Base-by-base conservation (phyloP, 2,329 filamentous ascomycete genomes). In the Curvularia lunata region DNA sequence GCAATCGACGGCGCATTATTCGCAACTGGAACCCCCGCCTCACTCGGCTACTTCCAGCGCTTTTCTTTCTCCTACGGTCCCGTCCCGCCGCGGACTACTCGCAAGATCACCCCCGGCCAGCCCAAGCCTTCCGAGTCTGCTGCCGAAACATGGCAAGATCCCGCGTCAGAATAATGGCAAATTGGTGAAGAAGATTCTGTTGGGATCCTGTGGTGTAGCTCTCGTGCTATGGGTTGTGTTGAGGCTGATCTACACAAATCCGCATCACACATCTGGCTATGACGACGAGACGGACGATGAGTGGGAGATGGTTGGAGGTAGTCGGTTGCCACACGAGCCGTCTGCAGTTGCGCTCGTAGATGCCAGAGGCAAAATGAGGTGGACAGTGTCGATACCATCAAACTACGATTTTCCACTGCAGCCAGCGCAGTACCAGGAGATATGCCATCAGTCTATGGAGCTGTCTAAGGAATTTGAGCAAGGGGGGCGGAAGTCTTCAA, bases 331-430 rank as follows among this genome's bases (percentile, higher is more conserved):
- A 0, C 83, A 88, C 27, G 87, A 90, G 61, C 88, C 91, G 0
- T 89, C 88, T 0, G 89, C 91, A 0, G 82, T 95, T 19, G 83
- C 91, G 5, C 81, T 93, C 45, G 85, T 83, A 13, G 90, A 92
- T 75, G 78, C 80, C 25, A 80, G 82, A 43, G 89, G 89, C 3
- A 84, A 82, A 50, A 81, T 86, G 10, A 88, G 85, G 72, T 96
- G 92, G 92, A 95, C 91, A 0, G 85, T 96, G 10, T 92, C 86
- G 1, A 92, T 96, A 37, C 91, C 91, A 0, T 80, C 83, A 6
- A 83, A 82, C 56, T 80, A 83, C 45, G 79, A 82, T 3, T 94
- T 94, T 59, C 91, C 91, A 1, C 75, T 95, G 2, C 76, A 82
- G 0, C 83, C 85, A 19, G 76, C 83, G 9, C 85, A 91, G 61